Evolutionary conservation across 2,329 filamentous ascomycete species (phyloP).

Genomic region (Fonsecaea monophora): DNA sequence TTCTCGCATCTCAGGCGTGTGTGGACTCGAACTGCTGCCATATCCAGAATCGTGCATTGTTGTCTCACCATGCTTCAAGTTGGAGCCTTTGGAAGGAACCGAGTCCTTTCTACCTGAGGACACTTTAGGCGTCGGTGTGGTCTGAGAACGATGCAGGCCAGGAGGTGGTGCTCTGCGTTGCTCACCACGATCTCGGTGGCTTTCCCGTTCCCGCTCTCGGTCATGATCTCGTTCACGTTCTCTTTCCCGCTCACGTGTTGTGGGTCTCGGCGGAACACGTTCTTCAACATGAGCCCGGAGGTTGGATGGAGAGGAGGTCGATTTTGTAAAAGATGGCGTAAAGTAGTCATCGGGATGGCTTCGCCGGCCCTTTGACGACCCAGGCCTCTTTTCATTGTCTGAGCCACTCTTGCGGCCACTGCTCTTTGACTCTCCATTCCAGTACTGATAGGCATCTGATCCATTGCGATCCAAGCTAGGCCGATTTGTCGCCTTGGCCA

Average conservation of each 20-base stretch:
- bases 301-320: conserved; percentile 44
- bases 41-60: conserved; percentile 52
- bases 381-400: conserved; percentile 41
- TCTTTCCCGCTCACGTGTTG: conserved; percentile 19
- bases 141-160: conserved; percentile 43
- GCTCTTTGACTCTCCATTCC: conserved; percentile 22
- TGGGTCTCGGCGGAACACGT: conserved; percentile 23
- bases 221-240: conserved; percentile 25
- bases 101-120: conserved; percentile 39
- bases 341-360: conserved; percentile 42
- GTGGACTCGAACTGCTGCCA: conserved; percentile 49
- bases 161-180: conserved; percentile 43
- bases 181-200: conserved; percentile 27
- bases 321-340: conserved; percentile 44
- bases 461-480: conserved; percentile 25
- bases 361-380: conserved; percentile 46
- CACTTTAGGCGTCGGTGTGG: conserved; percentile 43
- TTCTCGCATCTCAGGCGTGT: conserved; percentile 50
- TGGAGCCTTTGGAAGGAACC: conserved; percentile 46
- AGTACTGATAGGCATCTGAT: conserved; percentile 33
- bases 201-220: conserved; percentile 27
- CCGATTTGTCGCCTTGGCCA: conserved; percentile 40
- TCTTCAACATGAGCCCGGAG: conserved; percentile 36
- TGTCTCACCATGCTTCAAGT: conserved; percentile 46
- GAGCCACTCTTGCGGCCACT: conserved; percentile 38